Conservation (phyloP, 1,139 yeast genomes). For the Protomyces gravidus region DNA sequence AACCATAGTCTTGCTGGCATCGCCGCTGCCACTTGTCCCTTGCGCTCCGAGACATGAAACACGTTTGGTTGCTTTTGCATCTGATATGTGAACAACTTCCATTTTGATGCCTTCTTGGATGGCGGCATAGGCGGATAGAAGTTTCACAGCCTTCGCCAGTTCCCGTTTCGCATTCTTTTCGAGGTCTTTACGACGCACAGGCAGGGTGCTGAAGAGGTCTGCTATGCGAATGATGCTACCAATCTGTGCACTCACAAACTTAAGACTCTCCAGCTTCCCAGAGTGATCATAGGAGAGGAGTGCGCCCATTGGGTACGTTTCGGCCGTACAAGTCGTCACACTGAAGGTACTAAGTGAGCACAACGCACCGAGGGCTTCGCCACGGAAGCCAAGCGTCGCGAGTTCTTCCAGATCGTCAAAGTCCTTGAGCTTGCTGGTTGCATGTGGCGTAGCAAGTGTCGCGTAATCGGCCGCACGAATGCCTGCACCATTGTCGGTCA, state of each 20-base stretch:
- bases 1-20: background rate
- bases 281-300: slow-evolving; percentile 50
- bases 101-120: slow-evolving; percentile 49
- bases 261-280: slow-evolving; percentile 45
- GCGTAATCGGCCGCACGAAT: slow-evolving; percentile 57
- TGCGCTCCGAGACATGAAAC: slow-evolving; percentile 3
- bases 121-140: slow-evolving; percentile 66
- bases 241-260: slow-evolving; percentile 33
- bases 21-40: slow-evolving; percentile 17
- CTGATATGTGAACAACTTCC: slow-evolving; percentile 9
- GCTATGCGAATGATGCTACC: slow-evolving; percentile 59
- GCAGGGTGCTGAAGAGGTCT: slow-evolving; percentile 55
- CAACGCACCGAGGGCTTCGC: slow-evolving; percentile 75
- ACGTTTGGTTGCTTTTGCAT: slow-evolving; percentile 5
- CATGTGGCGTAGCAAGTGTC: slow-evolving; percentile 58
- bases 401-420: slow-evolving; percentile 57
- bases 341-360: slow-evolving; percentile 54
- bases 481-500: slow-evolving; percentile 76
- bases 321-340: slow-evolving; percentile 54
- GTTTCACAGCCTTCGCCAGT: slow-evolving; percentile 57
- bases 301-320: slow-evolving; percentile 55
- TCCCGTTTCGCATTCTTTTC: slow-evolving; percentile 65
- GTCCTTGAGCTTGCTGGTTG: slow-evolving; percentile 67
- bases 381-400: slow-evolving; percentile 70
- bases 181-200: slow-evolving; percentile 71